phyloP scores from a whole-genome alignment of 106 monocot genomes.

The Dactylorhiza incarnata region DNA sequence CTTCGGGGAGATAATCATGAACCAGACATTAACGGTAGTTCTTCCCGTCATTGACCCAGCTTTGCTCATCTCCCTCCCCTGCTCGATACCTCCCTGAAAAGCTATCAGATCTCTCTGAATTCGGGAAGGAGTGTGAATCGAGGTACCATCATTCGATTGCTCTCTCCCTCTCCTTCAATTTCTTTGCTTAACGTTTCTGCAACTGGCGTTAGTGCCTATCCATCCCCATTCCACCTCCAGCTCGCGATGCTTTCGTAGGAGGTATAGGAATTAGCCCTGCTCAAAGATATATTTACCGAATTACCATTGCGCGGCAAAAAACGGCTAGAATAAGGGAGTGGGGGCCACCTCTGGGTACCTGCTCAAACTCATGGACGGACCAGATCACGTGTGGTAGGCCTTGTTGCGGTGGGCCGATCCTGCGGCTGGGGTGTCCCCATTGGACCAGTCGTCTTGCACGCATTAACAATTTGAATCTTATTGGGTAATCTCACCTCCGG shows the following conservation, averaged over 20 bases:
- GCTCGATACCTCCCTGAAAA: too few relatives aligned
- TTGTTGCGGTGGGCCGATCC: neutral
- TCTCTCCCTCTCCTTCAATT: neutral
- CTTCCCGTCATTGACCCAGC: neutral
- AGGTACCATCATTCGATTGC: slow-evolving; percentile 1
- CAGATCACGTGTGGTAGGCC: neutral
- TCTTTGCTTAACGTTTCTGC: neutral
- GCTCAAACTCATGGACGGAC: neutral
- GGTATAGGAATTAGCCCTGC: neutral
- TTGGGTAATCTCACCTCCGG: neutral
- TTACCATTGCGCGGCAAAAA: slow-evolving; percentile 3
- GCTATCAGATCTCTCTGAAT: slow-evolving; percentile 1
- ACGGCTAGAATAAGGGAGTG: neutral
- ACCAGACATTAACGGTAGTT: neutral
- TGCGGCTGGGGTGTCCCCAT: slow-evolving; percentile 2
- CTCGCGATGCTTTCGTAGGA: neutral
- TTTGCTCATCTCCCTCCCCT: neutral
- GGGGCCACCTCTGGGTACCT: neutral
- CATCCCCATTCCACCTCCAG: neutral
- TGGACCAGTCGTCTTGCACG: neutral
- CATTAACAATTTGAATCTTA: neutral
- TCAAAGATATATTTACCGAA: neutral
- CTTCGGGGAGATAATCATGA: neutral
- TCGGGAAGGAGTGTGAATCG: neutral
- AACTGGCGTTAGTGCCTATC: neutral